Evolutionary conservation across 2,329 filamentous ascomycete species (phyloP), one percentile per base, ranked within the genome.

Genomic region (Stagonosporopsis chrysanthemi): DNA sequence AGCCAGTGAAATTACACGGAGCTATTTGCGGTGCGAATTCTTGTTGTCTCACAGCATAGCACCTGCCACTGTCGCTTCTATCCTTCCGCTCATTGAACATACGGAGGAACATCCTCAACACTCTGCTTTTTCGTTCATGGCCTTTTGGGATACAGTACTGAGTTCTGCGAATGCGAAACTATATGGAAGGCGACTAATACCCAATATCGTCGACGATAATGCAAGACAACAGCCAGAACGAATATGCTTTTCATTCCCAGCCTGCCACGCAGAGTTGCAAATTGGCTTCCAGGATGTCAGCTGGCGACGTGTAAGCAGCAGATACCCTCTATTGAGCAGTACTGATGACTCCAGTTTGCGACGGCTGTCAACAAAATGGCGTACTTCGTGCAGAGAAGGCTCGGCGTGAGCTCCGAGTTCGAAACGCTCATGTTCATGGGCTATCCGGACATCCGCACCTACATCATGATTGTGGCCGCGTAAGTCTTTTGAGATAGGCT

Each of bases 131-230:
- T 9, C 56, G 50, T 38, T 51, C 47, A 72, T 72, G 70, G 57
- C 70, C 36, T 72, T 64, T 55, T 72, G 70, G 70, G 43, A 66
- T 39, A 72, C 67, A 17, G 70, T 72, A 22, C 58, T 72, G 63
- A 65, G 58, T 36, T 48, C 63, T 24, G 38, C 58, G 9, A 43
- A 52, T n/a, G 51, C 61, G 23, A 52, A 52, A n/a, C 56, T 49
- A 8, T 64, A 66, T 52, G 67, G 68, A 15, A 67, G 61, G 46
- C 60, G 68, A 29, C 56, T 71, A 3, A 52, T 71, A 33, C 68
- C 68, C 5, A 49, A 53, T 14, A 46, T 76, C 68, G 45, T 79
- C 57, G 74, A 83, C 79, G 72, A 83, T 78, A 52, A 75, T 58
- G 33, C 68, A 9, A 54, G 36, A 35, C 45, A 58, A 5, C 59